Evolutionary conservation across 306 rosid genomes (phyloP).

Genomic region (Dryas drummondii): DNA sequence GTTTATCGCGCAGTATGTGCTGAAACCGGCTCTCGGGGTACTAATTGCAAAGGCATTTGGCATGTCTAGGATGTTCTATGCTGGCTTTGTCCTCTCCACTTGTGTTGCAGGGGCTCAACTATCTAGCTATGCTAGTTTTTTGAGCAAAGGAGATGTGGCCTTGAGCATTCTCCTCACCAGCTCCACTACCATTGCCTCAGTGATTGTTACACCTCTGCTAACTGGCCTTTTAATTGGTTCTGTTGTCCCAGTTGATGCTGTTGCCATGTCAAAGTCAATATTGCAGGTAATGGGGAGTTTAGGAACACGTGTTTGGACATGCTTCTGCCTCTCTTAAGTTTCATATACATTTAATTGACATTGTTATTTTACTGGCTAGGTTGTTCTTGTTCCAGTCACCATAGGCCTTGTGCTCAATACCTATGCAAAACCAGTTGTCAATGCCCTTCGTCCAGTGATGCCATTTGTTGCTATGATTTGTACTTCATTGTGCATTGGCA

Average conservation of each 20-base stretch:
- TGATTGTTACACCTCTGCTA: constrained; percentile 71
- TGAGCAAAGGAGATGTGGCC: constrained; percentile 96
- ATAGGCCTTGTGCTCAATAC: constrained; percentile 89
- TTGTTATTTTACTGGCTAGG: constrained; percentile 44
- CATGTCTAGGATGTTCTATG: constrained; percentile 64
- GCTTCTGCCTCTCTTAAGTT: background rate
- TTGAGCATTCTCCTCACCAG: constrained; percentile 92
- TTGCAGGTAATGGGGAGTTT: constrained; percentile 59
- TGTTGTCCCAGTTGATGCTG: constrained; percentile 87
- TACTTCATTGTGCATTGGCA: constrained; percentile 93
- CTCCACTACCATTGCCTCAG: constrained; percentile 82
- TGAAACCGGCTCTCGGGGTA: constrained; percentile 83
- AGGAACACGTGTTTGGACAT: background rate
- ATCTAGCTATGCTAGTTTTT: constrained; percentile 87
- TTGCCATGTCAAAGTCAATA: constrained; percentile 96
- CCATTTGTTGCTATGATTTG: constrained; percentile 95
- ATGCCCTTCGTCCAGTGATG: constrained; percentile 79
- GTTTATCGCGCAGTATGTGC: constrained; percentile 68
- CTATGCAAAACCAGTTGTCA: constrained; percentile 83
- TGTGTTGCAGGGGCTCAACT: constrained; percentile 98
- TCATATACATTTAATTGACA: background rate
- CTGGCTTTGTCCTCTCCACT: constrained; percentile 86
- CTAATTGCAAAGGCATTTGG: constrained; percentile 75
- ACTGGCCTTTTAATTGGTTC: constrained; percentile 85
- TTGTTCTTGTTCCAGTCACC: constrained; percentile 81